Percentiles rank a stretch among this genome's conserved stretches.
Evolutionary conservation across 208 protist genomes (phyloP).

Genomic region (Porcisia hertigi): DNA sequence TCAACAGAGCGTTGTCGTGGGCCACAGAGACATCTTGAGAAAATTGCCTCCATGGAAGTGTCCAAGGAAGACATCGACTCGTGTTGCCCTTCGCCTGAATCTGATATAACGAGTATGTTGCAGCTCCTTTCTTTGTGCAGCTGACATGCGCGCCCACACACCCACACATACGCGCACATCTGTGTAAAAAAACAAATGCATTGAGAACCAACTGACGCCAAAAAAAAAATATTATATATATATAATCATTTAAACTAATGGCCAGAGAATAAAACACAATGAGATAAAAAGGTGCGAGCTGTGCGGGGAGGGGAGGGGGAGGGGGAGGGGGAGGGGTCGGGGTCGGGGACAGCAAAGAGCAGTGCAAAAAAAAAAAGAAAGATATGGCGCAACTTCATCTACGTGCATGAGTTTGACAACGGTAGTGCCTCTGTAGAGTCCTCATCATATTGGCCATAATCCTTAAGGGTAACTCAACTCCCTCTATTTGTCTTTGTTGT

Average conservation of each 20-base stretch:
- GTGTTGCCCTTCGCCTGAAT: neutral
- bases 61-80: neutral
- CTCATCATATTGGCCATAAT: neutral
- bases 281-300: neutral
- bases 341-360: neutral
- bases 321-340: too few species aligned
- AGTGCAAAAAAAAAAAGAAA: neutral
- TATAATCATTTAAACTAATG: neutral
- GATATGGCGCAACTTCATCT: neutral
- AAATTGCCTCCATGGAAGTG: neutral
- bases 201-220: neutral
- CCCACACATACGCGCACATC: neutral
- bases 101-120: neutral
- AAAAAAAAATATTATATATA: neutral
- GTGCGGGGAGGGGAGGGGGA: neutral
- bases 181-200: neutral
- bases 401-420: neutral
- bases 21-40: conserved; percentile 1
- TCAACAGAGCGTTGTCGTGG: conserved; percentile 4
- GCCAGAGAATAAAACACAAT: neutral
- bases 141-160: neutral
- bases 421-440: neutral
- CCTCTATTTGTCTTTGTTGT: neutral
- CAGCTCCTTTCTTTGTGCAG: neutral
- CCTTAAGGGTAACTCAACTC: neutral